Conservation (phyloP, 139 green algal species). For the Chlamydomonas sp. region DNA sequence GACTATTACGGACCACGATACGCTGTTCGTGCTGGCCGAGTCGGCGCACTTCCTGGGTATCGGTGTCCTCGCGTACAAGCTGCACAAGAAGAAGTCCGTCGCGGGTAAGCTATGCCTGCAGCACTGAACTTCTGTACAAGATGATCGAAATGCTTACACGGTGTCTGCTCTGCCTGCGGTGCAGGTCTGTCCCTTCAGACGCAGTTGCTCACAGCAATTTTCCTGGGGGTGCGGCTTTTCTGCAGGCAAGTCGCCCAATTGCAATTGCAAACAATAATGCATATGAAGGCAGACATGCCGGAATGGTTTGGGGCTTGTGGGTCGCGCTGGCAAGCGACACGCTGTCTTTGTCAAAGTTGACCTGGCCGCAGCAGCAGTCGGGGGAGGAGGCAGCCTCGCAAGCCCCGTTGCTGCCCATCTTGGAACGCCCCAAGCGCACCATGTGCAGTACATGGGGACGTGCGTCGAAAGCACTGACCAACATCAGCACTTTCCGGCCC, state of each 20-base stretch:
- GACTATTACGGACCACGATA: constrained; percentile 98
- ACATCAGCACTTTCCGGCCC: too few species aligned
- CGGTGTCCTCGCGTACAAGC: constrained; percentile 92
- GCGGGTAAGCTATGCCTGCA: constrained; percentile 69
- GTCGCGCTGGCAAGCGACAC: too few species aligned
- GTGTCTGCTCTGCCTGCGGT: not conserved
- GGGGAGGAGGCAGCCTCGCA: too few species aligned
- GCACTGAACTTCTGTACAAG: not conserved
- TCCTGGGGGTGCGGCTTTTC: constrained; percentile 92
- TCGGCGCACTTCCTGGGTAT: constrained; percentile 95
- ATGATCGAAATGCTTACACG: too few species aligned
- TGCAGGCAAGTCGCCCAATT: constrained; percentile 69
- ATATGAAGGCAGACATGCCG: not conserved
- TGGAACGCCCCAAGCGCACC: too few species aligned
- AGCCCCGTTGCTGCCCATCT: too few species aligned
- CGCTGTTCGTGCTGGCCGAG: constrained; percentile 96
- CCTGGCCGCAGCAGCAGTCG: too few species aligned
- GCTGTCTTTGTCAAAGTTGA: too few species aligned
- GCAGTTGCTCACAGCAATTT: constrained; percentile 94
- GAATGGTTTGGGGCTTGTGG: not conserved
- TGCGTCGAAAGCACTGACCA: too few species aligned
- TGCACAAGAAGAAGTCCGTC: constrained; percentile 87
- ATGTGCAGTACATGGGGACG: too few species aligned
- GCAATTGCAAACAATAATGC: not conserved
- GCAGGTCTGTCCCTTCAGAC: constrained; percentile 91